Evolutionary conservation across 169 alveolate genomes (phyloP), one percentile per base, ranked within the genome.

Genomic region (Hepatocystis sp.): DNA sequence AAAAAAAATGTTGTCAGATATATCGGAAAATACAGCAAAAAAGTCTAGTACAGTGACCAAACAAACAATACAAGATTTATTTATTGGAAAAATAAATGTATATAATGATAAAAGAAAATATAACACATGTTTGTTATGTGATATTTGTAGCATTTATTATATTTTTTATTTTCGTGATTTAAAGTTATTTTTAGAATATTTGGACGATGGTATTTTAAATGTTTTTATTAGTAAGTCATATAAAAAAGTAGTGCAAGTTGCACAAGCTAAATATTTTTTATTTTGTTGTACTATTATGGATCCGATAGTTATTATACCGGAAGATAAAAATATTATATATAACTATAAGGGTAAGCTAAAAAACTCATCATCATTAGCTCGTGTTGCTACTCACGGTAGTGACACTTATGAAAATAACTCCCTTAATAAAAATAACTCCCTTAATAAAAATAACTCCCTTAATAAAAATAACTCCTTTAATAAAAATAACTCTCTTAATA

Each of bases 141-240:
- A 66, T 3, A 46, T 92, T 85, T 90, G 90, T 15, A 89, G 90
- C 7, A 84, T 92, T 19, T 85, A 88, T 52, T 89, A 88, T 58
- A 92, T 94, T 46, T 91, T 91, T 64, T 90, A 86, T 84, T 94
- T 91, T 84, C 91, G 91, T 66, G 97, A 94, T 66, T 84, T 93
- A 39, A 66, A 84, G 32, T 65, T 91, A 64, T 86, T 93, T 66
- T 67, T 93, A 88, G 95, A 93, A 21, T 94, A 94, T 61, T 67
- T 94, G 21, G 93, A 92, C 27, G 97, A 94, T 60, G 97, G 96
- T 34, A 94, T 94, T 17, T 84, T 94, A 68, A 93, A 93, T 61
- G 97, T 93, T 19, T 90, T 94, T 66, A 86, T 94, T 44, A 84
- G 95, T 55, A 88, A 86, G 39, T 94, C 97, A 39, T 93, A 93